phyloP scores from a whole-genome alignment of 371 early-diverging fungal species.

The Chytridium lagenaria region DNA sequence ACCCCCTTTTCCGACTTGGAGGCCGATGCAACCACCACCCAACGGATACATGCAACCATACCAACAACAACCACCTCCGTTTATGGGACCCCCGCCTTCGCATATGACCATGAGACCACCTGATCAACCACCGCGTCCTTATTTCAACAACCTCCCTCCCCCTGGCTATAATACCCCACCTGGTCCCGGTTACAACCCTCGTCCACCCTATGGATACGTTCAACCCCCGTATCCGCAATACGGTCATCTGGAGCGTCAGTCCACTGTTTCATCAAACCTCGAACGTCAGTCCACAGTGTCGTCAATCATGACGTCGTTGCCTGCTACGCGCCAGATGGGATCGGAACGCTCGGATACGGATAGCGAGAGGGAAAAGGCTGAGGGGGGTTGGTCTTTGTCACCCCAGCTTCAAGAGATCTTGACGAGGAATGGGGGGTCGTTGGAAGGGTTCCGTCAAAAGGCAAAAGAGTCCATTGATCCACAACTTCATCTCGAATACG shows the following conservation, averaged over 20 bases:
- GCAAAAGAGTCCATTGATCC: conserved; percentile 36
- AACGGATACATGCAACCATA: background rate
- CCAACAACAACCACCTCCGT: background rate
- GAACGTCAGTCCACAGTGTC: background rate
- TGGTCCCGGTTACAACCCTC: background rate
- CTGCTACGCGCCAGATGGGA: background rate
- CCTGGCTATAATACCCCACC: background rate
- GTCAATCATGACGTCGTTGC: background rate
- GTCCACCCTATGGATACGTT: background rate
- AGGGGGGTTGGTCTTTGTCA: conserved; percentile 5
- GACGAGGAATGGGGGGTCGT: conserved; percentile 13
- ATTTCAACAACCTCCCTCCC: background rate
- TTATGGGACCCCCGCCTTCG: background rate
- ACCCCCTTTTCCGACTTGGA: background rate
- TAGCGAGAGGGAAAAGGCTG: background rate
- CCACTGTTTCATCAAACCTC: background rate
- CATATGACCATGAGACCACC: background rate
- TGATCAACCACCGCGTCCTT: background rate
- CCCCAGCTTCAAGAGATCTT: conserved; percentile 2
- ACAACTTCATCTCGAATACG: conserved; percentile 34
- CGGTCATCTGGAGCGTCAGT: background rate
- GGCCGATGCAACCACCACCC: background rate
- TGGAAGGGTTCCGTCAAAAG: conserved; percentile 28
- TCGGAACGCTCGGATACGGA: background rate
- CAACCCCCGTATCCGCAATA: background rate